Conservation (phyloP, 257 asterid species). For the Solanum piurae region DNA sequence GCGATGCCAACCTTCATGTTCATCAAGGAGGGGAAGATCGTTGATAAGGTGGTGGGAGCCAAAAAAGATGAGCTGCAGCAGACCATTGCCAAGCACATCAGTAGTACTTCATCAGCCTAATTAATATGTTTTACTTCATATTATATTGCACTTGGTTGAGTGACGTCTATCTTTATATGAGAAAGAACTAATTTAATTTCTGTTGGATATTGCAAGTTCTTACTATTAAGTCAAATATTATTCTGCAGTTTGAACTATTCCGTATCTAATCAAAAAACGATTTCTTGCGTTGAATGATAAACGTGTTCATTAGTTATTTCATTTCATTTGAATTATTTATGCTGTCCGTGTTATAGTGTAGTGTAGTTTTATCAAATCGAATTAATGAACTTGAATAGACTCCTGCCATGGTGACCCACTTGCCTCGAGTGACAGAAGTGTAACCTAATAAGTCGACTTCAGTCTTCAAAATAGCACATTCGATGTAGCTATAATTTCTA, state of each 20-base stretch:
- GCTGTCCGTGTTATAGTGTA: background rate
- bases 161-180: background rate
- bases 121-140: background rate
- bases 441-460: background rate
- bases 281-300: background rate
- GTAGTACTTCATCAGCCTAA: slow-evolving; percentile 8
- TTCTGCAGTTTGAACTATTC: background rate
- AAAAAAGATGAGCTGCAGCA: slow-evolving; percentile 83
- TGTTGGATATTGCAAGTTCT: background rate
- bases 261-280: background rate
- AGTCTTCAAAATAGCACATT: background rate
- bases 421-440: background rate
- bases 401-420: background rate
- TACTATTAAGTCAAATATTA: background rate
- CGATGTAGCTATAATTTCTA: background rate
- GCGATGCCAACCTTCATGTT: slow-evolving; percentile 93
- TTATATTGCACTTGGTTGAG: background rate
- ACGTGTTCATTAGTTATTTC: background rate
- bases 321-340: background rate
- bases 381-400: background rate
- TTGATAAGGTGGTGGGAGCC: slow-evolving; percentile 71
- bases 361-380: background rate
- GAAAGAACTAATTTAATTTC: background rate
- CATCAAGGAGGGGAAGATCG: slow-evolving; percentile 59
- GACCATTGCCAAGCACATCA: slow-evolving; percentile 45